These are phyloP conservation scores for Mortierella sp. DNA, from an alignment of 371 early-diverging fungal genomes.

Conservation along the genomic window DNA sequence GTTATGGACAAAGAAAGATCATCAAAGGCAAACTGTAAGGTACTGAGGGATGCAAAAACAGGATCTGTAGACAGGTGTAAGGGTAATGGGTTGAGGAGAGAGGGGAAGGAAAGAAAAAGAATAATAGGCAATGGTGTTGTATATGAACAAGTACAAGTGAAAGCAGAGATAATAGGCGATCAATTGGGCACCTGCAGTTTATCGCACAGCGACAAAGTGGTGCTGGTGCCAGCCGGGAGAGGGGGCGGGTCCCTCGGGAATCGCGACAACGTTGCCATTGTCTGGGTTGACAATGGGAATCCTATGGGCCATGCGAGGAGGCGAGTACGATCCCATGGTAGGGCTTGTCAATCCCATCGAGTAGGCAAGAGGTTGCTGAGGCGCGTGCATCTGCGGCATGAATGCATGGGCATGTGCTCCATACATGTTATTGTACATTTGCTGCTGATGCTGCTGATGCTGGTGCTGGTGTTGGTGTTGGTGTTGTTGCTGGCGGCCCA, in stretches of 20 bases:
- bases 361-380: conserved; percentile 30
- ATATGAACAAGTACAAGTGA: too few relatives aligned
- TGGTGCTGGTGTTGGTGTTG: conserved; percentile 43
- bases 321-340: conserved; percentile 34
- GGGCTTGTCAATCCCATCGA: conserved; percentile 42
- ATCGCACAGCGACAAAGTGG: conserved; percentile 55
- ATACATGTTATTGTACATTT: conserved; percentile 36
- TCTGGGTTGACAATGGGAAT: conserved; percentile 52
- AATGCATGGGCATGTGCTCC: conserved; percentile 30
- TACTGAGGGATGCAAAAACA: too few relatives aligned
- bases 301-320: conserved; percentile 38
- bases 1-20: too few relatives aligned
- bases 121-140: conserved; percentile 6
- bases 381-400: conserved; percentile 15
- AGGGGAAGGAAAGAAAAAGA: conserved; percentile 1
- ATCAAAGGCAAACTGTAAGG: too few relatives aligned
- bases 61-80: too few relatives aligned
- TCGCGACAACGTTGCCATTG: conserved; percentile 36
- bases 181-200: too few relatives aligned
- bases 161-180: too few relatives aligned
- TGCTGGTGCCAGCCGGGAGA: conserved; percentile 47
- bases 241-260: conserved; percentile 31
- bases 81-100: too few relatives aligned
- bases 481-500: too few relatives aligned
- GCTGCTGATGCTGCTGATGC: conserved; percentile 21